Base-by-base conservation (phyloP, 2,329 filamentous ascomycete genomes). In the Stagonosporopsis chrysanthemi region DNA sequence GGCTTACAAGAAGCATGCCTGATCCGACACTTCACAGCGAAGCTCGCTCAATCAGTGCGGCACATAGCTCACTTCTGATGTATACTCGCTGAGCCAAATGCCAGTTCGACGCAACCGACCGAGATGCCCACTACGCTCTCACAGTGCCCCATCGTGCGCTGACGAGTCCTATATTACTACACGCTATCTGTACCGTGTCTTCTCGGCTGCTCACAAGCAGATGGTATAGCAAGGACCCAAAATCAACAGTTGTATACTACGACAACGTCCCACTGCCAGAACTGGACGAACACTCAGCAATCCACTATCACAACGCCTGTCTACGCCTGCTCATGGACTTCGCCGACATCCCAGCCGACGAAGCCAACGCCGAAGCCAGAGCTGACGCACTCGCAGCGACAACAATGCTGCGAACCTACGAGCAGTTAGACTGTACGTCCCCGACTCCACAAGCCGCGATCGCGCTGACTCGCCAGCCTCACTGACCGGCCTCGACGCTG, bases 291-390 rank as follows among this genome's bases (percentile, higher is more conserved):
- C 14, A 42, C 14, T 41, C 38, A 4, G 38, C 46, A 35, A 50
- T 50, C 8, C 38, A 50, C 23, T 50, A 50, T 26, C 46, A 50
- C 38, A 42, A 50, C 24, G 28, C 28, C 6, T 50, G 46, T 42
- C 35, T 50, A 4, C 19, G 46, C 14, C 23, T 50, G 19, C 38
- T 50, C 7, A 41, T 50, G 46, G 38, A 42, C 38, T 50, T 50
- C 26, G 46, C 46, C 12, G 19, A 42, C 9, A 50, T 35, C 1
- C 46, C 46, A 2, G 46, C 26, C 12, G 46, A 50, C 7, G 14
- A 50, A 35, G 38, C 46, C 3, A 50, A 50, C 26, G 46, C 46
- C 11, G 36, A 42, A 22, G 38, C 46, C 9, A 41, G 38, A 35
- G 46, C 46, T 5, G 38, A 41, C 33, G 38, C 46, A 3, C 46